Base-by-base conservation (phyloP, 257 asterid species). In the Nicotiana benthamiana region DNA sequence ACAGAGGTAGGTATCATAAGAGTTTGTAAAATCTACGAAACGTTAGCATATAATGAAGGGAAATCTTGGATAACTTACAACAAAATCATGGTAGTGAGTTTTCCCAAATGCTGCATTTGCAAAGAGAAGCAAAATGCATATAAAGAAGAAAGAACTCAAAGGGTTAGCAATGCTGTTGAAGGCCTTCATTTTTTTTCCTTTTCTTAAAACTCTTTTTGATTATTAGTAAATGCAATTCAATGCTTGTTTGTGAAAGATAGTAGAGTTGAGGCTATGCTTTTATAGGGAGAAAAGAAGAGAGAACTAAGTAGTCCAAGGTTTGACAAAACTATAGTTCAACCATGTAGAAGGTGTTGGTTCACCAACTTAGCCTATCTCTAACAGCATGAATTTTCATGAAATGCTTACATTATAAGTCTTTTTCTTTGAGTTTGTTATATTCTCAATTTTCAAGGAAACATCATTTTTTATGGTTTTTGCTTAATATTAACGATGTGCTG, bases 71-170 rank as follows among this genome's bases (percentile, higher is more conserved):
- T 5, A 5, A 83, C 96, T 63, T 86, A 94, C 98, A 13, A 89
- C 90, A 83, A 94, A 94, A 22, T 88, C 88, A 82, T 92, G 97
- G 82, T 83, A 57, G 62, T 90, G 93, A 13, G 84, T 82, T 91
- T 88, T 89, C 0, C 92, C 97, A 28, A 81, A 28, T 11, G 91
- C 87, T 75, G 88, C 84, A 87, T 85, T 77, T 20, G 89, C 84
- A 27, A 79, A 81, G 36, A 89, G 80, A 79, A 88, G 85, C 24
- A 83, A 74, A 46, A 89, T 3, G 26, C 83, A 82, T 11, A 82
- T 30, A 61, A 90, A 22, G 17, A 80, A 34, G 80, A 89, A 76
- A 18, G 81, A 51, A 52, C 86, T 68, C 27, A 79, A 59, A n/a
- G 78, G 61, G 46, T 79, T 80, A 57, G 75, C 57, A 30, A 76